A percentile compares a stretch with the other conserved stretches of the same genome.
Evolutionary conservation across 2,329 filamentous ascomycete genomes (phyloP).

Genomic region (Cladobotryum protrusum): DNA sequence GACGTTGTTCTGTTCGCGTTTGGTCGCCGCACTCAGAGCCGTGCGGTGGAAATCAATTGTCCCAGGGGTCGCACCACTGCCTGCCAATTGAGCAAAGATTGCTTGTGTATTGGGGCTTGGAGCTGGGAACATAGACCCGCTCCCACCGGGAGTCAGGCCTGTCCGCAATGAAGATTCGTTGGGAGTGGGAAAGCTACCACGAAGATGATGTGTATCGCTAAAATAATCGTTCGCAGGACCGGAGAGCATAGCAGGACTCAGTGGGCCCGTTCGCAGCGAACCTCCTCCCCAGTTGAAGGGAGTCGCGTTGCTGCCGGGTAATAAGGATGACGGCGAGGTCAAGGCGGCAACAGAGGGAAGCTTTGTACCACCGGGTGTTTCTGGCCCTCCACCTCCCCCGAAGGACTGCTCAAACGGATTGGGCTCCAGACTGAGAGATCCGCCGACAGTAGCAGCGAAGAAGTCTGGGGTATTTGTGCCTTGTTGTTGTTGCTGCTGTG

Average conservation of each 20-base stretch:
- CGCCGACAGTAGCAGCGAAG: conserved; percentile 53
- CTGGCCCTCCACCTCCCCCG: conserved; percentile 51
- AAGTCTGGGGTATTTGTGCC: conserved; percentile 59
- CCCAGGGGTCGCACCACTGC: conserved; percentile 77
- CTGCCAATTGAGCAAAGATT: conserved; percentile 71
- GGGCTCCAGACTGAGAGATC: conserved; percentile 68
- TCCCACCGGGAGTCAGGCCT: conserved; percentile 87
- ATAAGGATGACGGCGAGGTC: conserved; percentile 79
- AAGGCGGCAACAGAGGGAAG: conserved; percentile 85
- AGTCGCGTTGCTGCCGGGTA: conserved; percentile 66
- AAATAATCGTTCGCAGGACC: conserved; percentile 86
- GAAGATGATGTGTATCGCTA: conserved; percentile 67
- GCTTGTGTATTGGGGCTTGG: conserved; percentile 83
- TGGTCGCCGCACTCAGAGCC: conserved; percentile 71
- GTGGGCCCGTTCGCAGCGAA: conserved; percentile 81
- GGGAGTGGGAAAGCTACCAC: conserved; percentile 83
- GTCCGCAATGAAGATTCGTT: conserved; percentile 93
- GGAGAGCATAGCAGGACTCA: conserved; percentile 96
- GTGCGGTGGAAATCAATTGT: conserved; percentile 94
- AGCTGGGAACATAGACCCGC: conserved; percentile 94
- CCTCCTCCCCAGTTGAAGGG: conserved; percentile 75
- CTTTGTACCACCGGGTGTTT: conserved; percentile 77
- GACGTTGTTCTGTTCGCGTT: conserved; percentile 43
- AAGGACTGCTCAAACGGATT: conserved; percentile 98
- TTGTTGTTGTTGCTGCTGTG: conserved; percentile 14